Base-by-base conservation (phyloP, 2,329 filamentous ascomycete species). In the Colletotrichum simmondsii region DNA sequence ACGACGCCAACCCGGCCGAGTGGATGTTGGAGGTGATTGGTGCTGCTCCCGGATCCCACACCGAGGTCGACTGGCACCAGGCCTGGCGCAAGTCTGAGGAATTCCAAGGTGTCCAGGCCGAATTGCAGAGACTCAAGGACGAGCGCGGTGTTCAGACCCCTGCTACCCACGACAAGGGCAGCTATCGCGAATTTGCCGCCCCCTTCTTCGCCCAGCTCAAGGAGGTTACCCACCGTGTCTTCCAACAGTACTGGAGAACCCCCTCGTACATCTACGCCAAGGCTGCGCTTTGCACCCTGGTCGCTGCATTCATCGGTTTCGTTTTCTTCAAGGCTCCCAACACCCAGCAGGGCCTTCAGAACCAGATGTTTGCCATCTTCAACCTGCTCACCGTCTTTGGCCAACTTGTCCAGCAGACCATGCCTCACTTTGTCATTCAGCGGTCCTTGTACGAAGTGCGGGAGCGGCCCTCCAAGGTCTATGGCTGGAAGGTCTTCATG, bases 181-280 rank as follows among this genome's bases (percentile, higher is more conserved):
- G 81, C 75, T 94, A 92, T 82, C 89, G 90, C 74, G 94, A 97
- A 81, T 97, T 97, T 74, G 95, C 95, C 4, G 93, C 94, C 5
- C 90, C 93, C 0, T 94, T 97, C 79, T 78, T 76, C 53, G 79
- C 85, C 8, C 95, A 98, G 81, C 84, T 96, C 54, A 84, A 83
- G 68, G 87, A 92, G 78, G 93, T 94, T 69, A 88, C 90, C 22
- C 81, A 88, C 75, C 94, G 95, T 78, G 93, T 97, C 30, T 97
- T 97, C 86, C 90, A 95, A 79, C 95, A 97, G 81, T 97, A 97
- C 88, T 97, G 95, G 95, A 93, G 95, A 73, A 95, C 92, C 0
- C 95, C 95, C 0, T 89, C 92, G 5, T 97, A 97, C 85, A 95
- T 98, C 81, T 97, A 96, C 85, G 92, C 93, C 78, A 97, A 97